Evolutionary conservation across 2,329 filamentous ascomycete species (phyloP), one percentile per base, ranked within the genome.

Genomic region (Beauveria scarabaeidicola): DNA sequence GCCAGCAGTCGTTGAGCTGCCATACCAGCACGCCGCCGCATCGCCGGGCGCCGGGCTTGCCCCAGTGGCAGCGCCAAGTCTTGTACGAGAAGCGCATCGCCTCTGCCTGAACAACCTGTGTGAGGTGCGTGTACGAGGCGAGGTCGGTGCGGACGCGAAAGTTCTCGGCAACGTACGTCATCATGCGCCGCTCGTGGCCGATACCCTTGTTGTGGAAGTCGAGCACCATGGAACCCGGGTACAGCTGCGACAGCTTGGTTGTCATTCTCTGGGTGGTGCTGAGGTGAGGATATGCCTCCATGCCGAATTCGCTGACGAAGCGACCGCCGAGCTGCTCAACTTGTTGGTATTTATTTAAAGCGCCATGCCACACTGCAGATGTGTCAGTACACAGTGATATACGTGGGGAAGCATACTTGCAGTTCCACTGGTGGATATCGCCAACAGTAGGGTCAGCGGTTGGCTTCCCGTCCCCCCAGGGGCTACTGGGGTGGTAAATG

Each of bases 181-280:
- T 86, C 61, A 92, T 84, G 43, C 88, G 79, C 40, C 88, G 79
- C 69, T 91, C 88, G 67, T 91, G 88, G 0, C 89, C 88, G 64
- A 86, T 85, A 8, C 88, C 89, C 72, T 93, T 93, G 73, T 93
- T 93, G 73, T 91, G 89, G 68, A 90, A 91, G 67, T 91, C 88
- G 50, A 91, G 78, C 62, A 86, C 86, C 62, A 86, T 84, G 8
- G 86, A 90, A 63, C 90, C 87, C 1, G 88, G 84, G 32, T 79
- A 76, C 21, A 81, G 76, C 59, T 87, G 80, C 53, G 75, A 69
- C 32, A 69, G 69, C 9, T 73, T 66, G 5, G 78, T 83, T 63
- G 90, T 81, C 70, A 85, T 90, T 50, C 79, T 73, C 52, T 83
- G 80, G 63, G 89, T 85, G 0, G 89, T 92, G 52, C 84, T 78